phyloP scores from a whole-genome alignment of 371 early-diverging fungal genomes.

The Mortierella sp. region DNA sequence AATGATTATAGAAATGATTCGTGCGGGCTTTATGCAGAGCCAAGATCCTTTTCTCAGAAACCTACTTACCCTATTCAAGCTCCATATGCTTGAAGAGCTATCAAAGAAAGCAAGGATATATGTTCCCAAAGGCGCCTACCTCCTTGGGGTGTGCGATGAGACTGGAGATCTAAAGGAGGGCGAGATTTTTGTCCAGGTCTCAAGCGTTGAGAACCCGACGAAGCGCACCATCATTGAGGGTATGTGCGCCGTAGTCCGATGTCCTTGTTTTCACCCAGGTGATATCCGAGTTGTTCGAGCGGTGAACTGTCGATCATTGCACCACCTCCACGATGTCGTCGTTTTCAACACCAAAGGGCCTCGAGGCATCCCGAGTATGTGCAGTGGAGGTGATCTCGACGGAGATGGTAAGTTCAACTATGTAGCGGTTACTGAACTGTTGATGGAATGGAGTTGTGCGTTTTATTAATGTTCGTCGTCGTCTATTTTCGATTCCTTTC shows the following conservation, averaged over 20 bases:
- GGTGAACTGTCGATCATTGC: slow-evolving; percentile 70
- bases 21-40: slow-evolving; percentile 67
- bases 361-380: slow-evolving; percentile 82
- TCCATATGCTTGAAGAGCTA: slow-evolving; percentile 70
- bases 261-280: slow-evolving; percentile 89
- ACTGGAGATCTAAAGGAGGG: slow-evolving; percentile 70
- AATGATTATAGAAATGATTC: slow-evolving; percentile 66
- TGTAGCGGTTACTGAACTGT: background rate
- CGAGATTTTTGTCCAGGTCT: slow-evolving; percentile 78
- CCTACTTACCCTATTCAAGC: slow-evolving; percentile 66
- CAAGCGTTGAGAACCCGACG: slow-evolving; percentile 43
- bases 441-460: background rate
- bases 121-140: slow-evolving; percentile 73
- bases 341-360: slow-evolving; percentile 84
- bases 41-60: slow-evolving; percentile 72
- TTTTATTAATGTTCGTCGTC: background rate
- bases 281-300: slow-evolving; percentile 80
- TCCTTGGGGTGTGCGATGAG: slow-evolving; percentile 89
- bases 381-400: slow-evolving; percentile 89
- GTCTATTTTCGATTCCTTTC: background rate
- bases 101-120: slow-evolving; percentile 78
- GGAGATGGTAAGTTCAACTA: slow-evolving; percentile 73
- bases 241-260: slow-evolving; percentile 70
- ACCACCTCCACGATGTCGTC: slow-evolving; percentile 76
- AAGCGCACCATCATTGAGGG: slow-evolving; percentile 59